Evolutionary conservation across 441 rosid genomes (phyloP), one percentile per base, ranked within the genome.

Genomic region (Populus tomentosa): DNA sequence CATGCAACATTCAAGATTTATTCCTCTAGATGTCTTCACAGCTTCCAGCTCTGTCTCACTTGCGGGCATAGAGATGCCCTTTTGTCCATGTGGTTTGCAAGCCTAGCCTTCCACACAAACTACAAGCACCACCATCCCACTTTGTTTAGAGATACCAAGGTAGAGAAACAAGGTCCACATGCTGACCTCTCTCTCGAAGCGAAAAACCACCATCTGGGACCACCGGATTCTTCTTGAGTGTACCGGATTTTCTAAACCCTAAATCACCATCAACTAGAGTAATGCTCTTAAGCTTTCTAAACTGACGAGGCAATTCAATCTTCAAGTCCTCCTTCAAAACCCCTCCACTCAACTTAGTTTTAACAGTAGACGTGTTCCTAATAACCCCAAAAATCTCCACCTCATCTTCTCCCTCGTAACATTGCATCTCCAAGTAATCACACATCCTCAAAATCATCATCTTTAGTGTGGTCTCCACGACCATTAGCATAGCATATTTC

Each of bases 91-190:
- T 82, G 99, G 99, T 86, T 94, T 96, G 84, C 91, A 77, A 61
- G 82, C 86, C 81, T 94, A 85, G 71, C 98, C 94, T 84, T 90
- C 96, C 7, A 90, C 89, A 64, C 91, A 83, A 80, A 91, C 90
- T 96, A 87, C 83, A 90, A 74, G 73, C 61, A 65, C 67, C 23
- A 26, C 36, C 36, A 33, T 56, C n/a, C 70, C 28, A 66, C 69
- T 30, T 80, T 46, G 46, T 75, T 59, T 66, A 75, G 63, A 71
- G 80, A 76, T 69, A 35, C 70, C 80, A 69, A 32, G 80, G 30
- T 32, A 46, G 75, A 64, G 26, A 74, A 66, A 68, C 35, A 35
- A 65, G 36, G 67, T 70, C 40, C 36, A 36, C 13, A 56, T 7
- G 36, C 6, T 87, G 89, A 42, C 84, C 87, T 74, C 85, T 83